Evolutionary conservation across 441 rosid species (phyloP), one percentile per base, ranked within the genome.

Genomic region (Euphorbia celastroides): DNA sequence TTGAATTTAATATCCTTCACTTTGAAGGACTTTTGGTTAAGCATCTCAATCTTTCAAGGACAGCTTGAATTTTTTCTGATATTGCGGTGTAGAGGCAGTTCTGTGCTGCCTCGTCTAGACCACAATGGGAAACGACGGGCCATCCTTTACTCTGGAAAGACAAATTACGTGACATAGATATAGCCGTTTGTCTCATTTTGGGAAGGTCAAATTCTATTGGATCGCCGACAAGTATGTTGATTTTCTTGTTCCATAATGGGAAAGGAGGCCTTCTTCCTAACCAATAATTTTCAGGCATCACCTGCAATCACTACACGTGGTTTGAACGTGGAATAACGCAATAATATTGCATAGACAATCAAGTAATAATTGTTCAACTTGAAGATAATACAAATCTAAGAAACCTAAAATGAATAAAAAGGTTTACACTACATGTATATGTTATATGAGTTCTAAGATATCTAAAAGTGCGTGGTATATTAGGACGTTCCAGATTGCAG

Each of bases 121-220:
- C 85, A 51, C 48, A 55, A 28, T 77, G 79, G 61, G 78, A 54
- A 50, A 74, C 54, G 36, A 56, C 42, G 22, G 93, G 87, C 95
- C 95, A 88, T 73, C 85, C 86, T 1, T 63, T 60, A 56, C 71
- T 69, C 56, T 80, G 75, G 69, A 71, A 64, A 46, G 79, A 70
- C 28, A 70, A 23, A 60, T 75, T 78, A 72, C 67, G 78, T 19
- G 96, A 80, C 75, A 70, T 68, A 7, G 81, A 76, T 27, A 79
- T 62, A 51, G 93, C 93, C 51, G 59, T 70, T 76, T 78, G 72
- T 62, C 75, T 86, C 92, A 93, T 75, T 72, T 74, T 79, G 7
- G 94, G 85, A 74, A 93, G 81, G 79, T 93, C 82, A 64, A 90
- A 85, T 62, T 88, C 83, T 26, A 93, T 82, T 42, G 96, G 98